Evolutionary conservation across 148 eudicot species (phyloP).

Genomic region (Chenopodium quinoa): DNA sequence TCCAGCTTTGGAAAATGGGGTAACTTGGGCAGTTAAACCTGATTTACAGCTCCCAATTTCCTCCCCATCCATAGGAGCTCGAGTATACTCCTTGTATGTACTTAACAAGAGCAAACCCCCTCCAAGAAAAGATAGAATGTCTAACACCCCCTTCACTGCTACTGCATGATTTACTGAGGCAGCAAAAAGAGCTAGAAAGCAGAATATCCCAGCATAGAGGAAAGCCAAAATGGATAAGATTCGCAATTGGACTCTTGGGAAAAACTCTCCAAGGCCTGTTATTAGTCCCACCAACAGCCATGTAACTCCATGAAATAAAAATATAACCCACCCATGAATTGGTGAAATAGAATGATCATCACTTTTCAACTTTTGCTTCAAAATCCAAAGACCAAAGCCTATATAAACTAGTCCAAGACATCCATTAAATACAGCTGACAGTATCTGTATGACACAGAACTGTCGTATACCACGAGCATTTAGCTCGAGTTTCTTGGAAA

Average conservation of each 20-base stretch:
- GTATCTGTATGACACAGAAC: slow-evolving; percentile 40
- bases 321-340: slow-evolving; percentile 24
- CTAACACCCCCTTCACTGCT: slow-evolving; percentile 45
- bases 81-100: slow-evolving; percentile 45
- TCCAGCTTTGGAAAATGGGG: slow-evolving; percentile 54
- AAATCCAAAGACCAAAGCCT: slow-evolving; percentile 25
- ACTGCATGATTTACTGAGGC: slow-evolving; percentile 27
- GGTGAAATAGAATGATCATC: slow-evolving; percentile 19
- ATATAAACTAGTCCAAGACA: slow-evolving; percentile 38
- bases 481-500: slow-evolving; percentile 24
- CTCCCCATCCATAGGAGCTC: too few relatives aligned
- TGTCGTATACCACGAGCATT: slow-evolving; percentile 14
- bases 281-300: slow-evolving; percentile 53
- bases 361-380: slow-evolving; percentile 33
- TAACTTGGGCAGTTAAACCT: slow-evolving; percentile 26
- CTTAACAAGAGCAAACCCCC: slow-evolving; percentile 49
- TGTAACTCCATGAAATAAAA: slow-evolving; percentile 50
- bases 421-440: slow-evolving; percentile 54
- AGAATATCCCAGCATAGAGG: slow-evolving; percentile 13
- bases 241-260: slow-evolving; percentile 31
- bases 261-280: slow-evolving; percentile 42
- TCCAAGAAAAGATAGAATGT: slow-evolving; percentile 54
- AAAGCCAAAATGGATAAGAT: slow-evolving; percentile 46
- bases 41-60: too few relatives aligned
- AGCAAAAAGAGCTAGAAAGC: slow-evolving; percentile 36